phyloP scores from a whole-genome alignment of 2,329 filamentous ascomycete genomes.

The Chaetomiaceae sp. region DNA sequence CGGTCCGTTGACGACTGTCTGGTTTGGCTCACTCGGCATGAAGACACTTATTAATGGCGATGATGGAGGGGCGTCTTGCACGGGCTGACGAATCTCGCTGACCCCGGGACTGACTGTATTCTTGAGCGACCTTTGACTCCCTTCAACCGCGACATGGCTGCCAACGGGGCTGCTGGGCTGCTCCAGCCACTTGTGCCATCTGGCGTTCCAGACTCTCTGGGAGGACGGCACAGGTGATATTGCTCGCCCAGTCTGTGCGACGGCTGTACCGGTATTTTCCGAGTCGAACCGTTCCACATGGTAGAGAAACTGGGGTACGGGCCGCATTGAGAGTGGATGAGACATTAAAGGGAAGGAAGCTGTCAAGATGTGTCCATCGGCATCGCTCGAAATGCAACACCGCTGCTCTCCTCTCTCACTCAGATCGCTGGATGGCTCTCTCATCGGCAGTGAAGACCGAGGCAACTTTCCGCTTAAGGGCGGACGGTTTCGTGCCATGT shows the following conservation, averaged over 20 bases:
- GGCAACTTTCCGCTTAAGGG: not conserved
- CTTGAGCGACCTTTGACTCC: constrained; percentile 1
- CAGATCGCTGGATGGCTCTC: not conserved
- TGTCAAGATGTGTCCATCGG: constrained; percentile 7
- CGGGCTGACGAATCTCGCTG: constrained; percentile 15
- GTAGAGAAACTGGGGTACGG: constrained; percentile 9
- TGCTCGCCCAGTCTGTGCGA: constrained; percentile 26
- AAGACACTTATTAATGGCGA: not conserved
- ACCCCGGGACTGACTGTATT: constrained; percentile 21
- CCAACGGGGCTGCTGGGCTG: constrained; percentile 13
- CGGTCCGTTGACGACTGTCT: not conserved
- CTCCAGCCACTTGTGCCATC: constrained; percentile 27
- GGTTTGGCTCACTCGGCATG: too few species aligned
- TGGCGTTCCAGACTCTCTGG: constrained; percentile 25
- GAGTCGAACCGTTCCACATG: constrained; percentile 13
- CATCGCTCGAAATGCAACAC: constrained; percentile 15
- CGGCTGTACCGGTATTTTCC: constrained; percentile 23
- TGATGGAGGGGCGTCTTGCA: not conserved
- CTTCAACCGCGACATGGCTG: constrained; percentile 12
- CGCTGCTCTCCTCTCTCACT: not conserved
- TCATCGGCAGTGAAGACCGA: not conserved
- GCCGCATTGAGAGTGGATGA: constrained; percentile 24
- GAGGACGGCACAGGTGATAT: constrained; percentile 20
- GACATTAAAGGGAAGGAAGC: constrained; percentile 12
- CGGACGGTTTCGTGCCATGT: not conserved